Evolutionary conservation across 768 basidiomycete genomes (phyloP).

Genomic region (Mycena floridula): DNA sequence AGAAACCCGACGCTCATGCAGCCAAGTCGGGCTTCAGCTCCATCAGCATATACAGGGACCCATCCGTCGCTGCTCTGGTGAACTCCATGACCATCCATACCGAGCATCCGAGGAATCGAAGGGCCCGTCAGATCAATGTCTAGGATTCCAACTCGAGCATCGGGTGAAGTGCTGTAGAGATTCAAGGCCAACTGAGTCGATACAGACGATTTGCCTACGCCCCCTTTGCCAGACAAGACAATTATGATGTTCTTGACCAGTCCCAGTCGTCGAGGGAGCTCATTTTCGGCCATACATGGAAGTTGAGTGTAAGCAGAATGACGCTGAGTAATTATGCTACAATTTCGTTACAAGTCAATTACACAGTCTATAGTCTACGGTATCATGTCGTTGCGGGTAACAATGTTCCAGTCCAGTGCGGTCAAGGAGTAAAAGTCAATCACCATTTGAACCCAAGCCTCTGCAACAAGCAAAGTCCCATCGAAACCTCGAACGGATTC

Average conservation of each 20-base stretch:
- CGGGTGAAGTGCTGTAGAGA: conserved; percentile 64
- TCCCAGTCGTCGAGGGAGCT: conserved; percentile 65
- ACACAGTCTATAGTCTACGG: too few species aligned
- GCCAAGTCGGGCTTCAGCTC: conserved; percentile 60
- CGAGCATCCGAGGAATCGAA: conserved; percentile 93
- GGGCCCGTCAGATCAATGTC: conserved; percentile 94
- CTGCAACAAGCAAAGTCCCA: too few species aligned
- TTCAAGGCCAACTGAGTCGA: conserved; percentile 88
- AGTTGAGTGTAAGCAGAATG: too few species aligned
- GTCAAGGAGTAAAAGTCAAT: too few species aligned
- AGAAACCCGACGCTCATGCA: conserved; percentile 98
- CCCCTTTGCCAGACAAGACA: conserved; percentile 94
- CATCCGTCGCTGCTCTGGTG: conserved; percentile 94
- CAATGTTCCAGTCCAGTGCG: too few species aligned
- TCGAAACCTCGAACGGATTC: too few species aligned
- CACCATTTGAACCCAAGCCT: too few species aligned
- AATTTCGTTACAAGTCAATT: too few species aligned
- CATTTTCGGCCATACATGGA: conserved; percentile 36
- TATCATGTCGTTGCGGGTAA: too few species aligned
- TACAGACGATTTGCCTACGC: conserved; percentile 98
- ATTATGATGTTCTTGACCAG: conserved; percentile 83
- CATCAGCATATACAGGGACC: conserved; percentile 97
- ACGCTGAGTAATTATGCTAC: too few species aligned
- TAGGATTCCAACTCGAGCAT: conserved; percentile 76
- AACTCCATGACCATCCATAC: conserved; percentile 79